Percentiles rank a stretch among this genome's conserved stretches.
phyloP scores from a whole-genome alignment of 108 stramenopile species.

The Skeletonema marinoi region DNA sequence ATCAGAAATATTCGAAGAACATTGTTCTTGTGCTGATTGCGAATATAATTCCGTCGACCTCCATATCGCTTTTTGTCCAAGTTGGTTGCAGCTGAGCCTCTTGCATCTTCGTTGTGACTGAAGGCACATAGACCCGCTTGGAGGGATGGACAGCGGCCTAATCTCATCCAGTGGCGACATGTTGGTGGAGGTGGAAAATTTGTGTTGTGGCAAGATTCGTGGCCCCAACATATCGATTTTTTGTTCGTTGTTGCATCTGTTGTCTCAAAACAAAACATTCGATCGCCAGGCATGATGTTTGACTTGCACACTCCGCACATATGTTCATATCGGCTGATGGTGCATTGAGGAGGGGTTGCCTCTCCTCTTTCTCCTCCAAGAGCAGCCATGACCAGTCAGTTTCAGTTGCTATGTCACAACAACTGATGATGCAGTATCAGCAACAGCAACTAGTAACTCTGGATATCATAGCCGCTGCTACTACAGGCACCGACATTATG shows the following conservation, averaged over 20 bases:
- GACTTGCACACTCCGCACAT: slow-evolving; percentile 20
- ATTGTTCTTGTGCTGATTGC: slow-evolving; percentile 46
- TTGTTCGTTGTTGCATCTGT: neutral
- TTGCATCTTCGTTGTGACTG: neutral
- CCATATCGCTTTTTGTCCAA: slow-evolving; percentile 27
- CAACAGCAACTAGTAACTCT: no score
- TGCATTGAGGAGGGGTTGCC: neutral
- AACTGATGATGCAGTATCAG: no score
- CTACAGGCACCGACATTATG: no score
- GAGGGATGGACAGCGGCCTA: slow-evolving; percentile 33
- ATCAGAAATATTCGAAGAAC: slow-evolving; percentile 45
- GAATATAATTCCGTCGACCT: slow-evolving; percentile 24
- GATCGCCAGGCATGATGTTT: slow-evolving; percentile 13
- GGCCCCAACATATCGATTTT: slow-evolving; percentile 26
- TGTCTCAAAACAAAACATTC: slow-evolving; percentile 30
- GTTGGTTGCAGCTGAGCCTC: neutral
- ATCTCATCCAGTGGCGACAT: slow-evolving; percentile 38
- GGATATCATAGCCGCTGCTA: no score
- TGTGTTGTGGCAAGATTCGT: slow-evolving; percentile 16
- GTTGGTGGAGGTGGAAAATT: slow-evolving; percentile 25
- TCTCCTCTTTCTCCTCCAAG: neutral
- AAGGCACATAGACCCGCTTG: slow-evolving; percentile 31
- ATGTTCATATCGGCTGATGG: slow-evolving; percentile 24
- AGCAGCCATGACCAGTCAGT: neutral
- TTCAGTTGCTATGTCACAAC: no score